Evolutionary conservation across 768 basidiomycete species (phyloP), one percentile per base, ranked within the genome.

Genomic region (Mycena polygramma): DNA sequence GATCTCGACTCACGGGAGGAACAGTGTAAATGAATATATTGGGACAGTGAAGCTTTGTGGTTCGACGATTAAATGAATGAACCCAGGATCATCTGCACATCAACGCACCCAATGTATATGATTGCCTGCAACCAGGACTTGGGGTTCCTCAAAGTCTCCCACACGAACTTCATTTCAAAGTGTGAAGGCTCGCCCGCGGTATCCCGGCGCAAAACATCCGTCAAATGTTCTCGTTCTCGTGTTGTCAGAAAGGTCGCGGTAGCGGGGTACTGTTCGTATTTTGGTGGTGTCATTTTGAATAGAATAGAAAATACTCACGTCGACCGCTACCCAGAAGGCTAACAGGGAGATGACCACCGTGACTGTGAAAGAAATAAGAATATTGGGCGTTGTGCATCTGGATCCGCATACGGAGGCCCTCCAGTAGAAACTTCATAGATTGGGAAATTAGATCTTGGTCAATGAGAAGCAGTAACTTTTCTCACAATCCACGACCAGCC

Each of bases 171-270:
- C 62, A 49, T 75, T 36, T 80, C 79, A 54, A 81, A 81, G 59
- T 81, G 78, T 15, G 79, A 78, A 2, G 82, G 75, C 53, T 80
- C 77, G 54, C 77, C 77, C 14, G 63, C 70, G 10, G 74, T 75
- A 37, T 82, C 81, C 8, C 55, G 73, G 17, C 74, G 73, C 41
- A 82, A 73, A 45, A 74, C 68, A 11, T 78, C 75, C 3, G 80
- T 60, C 7, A 83, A 63, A 66, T 79, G 77, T 0, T 74, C 72
- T 37, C 79, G 77, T 69, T 86, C 85, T 5, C 69, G 62, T 5
- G 77, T 69, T 13, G 78, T 81, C 17, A 86, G 73, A 78, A 86
- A 87, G 41, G 70, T 82, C 35, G 85, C 85, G 0, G 84, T 86
- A 57, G 82, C 79, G 22, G 85, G 84, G 73, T 83, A 85, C 81